Evolutionary conservation across 805 yeast genomes (phyloP).

Genomic region (Ogataea salicorniae): DNA sequence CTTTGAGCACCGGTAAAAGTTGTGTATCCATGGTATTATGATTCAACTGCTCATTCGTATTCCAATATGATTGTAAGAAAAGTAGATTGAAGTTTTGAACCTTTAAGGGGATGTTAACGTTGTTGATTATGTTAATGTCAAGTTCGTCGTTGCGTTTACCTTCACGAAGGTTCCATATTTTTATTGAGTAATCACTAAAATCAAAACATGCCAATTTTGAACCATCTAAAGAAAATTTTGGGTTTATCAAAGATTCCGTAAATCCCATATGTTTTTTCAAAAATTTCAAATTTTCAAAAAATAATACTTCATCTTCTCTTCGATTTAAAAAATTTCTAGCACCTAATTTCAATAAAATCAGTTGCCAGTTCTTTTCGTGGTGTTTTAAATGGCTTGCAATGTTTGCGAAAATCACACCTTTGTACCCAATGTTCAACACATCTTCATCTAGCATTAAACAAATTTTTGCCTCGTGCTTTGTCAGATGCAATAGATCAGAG

Average conservation of each 20-base stretch:
- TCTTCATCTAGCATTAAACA: conserved; percentile 16
- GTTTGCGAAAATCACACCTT: conserved; percentile 13
- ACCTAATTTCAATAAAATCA: conserved; percentile 11
- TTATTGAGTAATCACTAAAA: conserved; percentile 13
- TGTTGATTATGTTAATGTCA: conserved; percentile 12
- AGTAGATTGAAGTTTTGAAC: conserved; percentile 23
- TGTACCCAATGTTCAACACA: conserved; percentile 15
- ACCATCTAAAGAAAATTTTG: conserved; percentile 17
- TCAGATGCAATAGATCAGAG: conserved; percentile 7
- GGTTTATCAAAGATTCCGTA: conserved; percentile 7
- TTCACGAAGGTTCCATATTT: conserved; percentile 17
- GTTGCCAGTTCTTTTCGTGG: conserved; percentile 14
- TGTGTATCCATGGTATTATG: conserved; percentile 3
- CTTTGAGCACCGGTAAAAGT: conserved; percentile 5
- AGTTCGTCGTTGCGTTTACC: conserved; percentile 7
- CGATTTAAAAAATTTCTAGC: neutral
- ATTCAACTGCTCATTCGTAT: neutral
- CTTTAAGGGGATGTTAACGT: conserved; percentile 21
- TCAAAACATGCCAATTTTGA: conserved; percentile 17
- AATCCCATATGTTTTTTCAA: conserved; percentile 8
- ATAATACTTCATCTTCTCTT: neutral
- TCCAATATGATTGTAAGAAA: conserved; percentile 23
- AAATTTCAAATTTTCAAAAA: neutral
- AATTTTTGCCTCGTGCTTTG: conserved; percentile 8
- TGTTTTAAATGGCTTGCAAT: conserved; percentile 6